These are phyloP conservation scores for Amauroascus verrucosus DNA, from an alignment of 2,329 filamentous ascomycete genomes.

Conservation along the genomic window DNA sequence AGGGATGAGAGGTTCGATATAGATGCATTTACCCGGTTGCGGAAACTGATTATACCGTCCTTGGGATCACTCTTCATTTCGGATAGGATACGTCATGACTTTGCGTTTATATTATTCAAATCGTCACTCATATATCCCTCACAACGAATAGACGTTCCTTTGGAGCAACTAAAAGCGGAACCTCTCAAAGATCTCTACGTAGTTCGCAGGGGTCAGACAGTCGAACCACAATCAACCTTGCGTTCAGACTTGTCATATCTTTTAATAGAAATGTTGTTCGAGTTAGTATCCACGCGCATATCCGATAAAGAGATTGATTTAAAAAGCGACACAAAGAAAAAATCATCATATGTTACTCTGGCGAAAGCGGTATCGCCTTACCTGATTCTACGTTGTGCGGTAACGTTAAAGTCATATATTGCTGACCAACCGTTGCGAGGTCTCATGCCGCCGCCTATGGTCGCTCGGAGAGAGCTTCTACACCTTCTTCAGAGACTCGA, in stretches of 20 bases:
- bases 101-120: slow-evolving; percentile 65
- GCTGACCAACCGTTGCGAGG: slow-evolving; percentile 86
- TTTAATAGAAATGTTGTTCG: slow-evolving; percentile 69
- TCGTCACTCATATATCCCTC: slow-evolving; percentile 70
- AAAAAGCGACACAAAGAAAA: slow-evolving; percentile 15
- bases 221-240: slow-evolving; percentile 52
- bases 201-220: slow-evolving; percentile 60
- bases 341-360: slow-evolving; percentile 45
- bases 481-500: slow-evolving; percentile 60
- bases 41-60: slow-evolving; percentile 58
- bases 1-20: slow-evolving; percentile 78
- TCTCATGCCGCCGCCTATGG: slow-evolving; percentile 75
- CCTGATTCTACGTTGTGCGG: slow-evolving; percentile 67
- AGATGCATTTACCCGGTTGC: slow-evolving; percentile 56
- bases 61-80: slow-evolving; percentile 58
- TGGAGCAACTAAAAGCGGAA: slow-evolving; percentile 33
- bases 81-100: slow-evolving; percentile 57
- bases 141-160: slow-evolving; percentile 51
- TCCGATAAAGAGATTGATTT: slow-evolving; percentile 24
- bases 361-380: slow-evolving; percentile 69
- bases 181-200: slow-evolving; percentile 55
- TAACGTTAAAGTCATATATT: slow-evolving; percentile 74
- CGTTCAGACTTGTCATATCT: slow-evolving; percentile 68
- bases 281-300: slow-evolving; percentile 50
- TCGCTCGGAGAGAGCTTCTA: slow-evolving; percentile 66